Evolutionary conservation across 352 stramenopile species (phyloP), one percentile per base, ranked within the genome.

Genomic region (Globisporangium spiculum): DNA sequence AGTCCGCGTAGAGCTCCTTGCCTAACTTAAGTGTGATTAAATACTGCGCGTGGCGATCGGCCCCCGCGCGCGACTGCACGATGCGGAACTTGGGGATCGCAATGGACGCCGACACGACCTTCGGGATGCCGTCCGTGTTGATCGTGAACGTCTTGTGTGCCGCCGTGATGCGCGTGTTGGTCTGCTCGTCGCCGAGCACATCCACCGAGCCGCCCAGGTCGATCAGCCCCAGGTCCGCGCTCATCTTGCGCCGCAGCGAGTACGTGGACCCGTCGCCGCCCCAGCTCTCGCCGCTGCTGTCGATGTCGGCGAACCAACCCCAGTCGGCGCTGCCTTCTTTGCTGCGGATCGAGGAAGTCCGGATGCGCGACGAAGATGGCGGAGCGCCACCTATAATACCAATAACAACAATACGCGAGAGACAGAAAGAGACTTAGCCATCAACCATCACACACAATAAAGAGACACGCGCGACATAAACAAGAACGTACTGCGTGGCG

Each of bases 81-180:
- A 96, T 96, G 70, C 88, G 86, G 67, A 96, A 96, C 72, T 96
- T 96, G 52, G 86, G 88, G 61, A 96, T 96, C 41, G 88, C 88
- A 10, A 96, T 75, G 0, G 86, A 90, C 2, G 85, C 84, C 14
- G 86, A 92, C 20, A 92, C 85, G 20, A 96, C 88, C 48, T 90
- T 92, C 64, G 75, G 80, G 71, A 87, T 92, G 27, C 88, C 86
- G 75, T 94, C 86, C 54, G 83, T 77, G 32, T 38, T 65, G 65
- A 94, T 86, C 9, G 83, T 89, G 72, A 94, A 96, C 34, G 88
- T 94, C 74, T 96, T 96, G 78, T 94, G 86, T 1, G 86, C 86
- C 27, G 88, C 88, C 53, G 88, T 93, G 61, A 91, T 91, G 56
- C 88, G 82, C 36, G 83, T 90, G 74, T 93, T 94, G 52, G 82